phyloP scores from a whole-genome alignment of 2,329 filamentous ascomycete genomes.

The Ascochyta viciae-villosae region DNA sequence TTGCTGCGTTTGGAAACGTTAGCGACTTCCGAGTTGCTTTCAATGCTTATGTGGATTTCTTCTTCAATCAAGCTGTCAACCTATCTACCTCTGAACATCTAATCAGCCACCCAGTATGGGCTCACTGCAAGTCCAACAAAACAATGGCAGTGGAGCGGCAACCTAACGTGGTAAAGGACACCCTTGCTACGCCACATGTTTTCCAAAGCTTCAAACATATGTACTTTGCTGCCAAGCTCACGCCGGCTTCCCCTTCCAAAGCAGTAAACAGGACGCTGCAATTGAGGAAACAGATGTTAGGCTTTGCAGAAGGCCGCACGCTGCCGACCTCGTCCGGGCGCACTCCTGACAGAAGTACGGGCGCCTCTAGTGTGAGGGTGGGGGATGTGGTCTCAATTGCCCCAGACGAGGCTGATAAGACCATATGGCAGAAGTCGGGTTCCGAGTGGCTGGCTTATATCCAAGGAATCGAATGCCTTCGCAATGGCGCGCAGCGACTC shows the following conservation, averaged over 20 bases:
- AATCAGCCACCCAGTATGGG: constrained; percentile 59
- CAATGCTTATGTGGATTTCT: constrained; percentile 65
- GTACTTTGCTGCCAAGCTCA: constrained; percentile 63
- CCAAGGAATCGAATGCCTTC: constrained; percentile 53
- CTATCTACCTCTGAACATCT: constrained; percentile 50
- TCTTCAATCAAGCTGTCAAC: constrained; percentile 69
- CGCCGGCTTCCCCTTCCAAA: constrained; percentile 27
- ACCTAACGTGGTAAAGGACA: constrained; percentile 48
- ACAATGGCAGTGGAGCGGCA: constrained; percentile 20
- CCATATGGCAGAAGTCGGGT: constrained; percentile 62
- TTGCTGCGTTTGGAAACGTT: constrained; percentile 45
- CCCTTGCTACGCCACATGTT: constrained; percentile 75
- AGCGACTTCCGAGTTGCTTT: constrained; percentile 70
- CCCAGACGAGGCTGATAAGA: constrained; percentile 56
- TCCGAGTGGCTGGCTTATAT: constrained; percentile 76
- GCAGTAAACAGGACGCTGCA: constrained; percentile 17
- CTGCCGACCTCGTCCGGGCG: not conserved
- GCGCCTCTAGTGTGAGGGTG: constrained; percentile 10
- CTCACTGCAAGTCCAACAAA: constrained; percentile 50
- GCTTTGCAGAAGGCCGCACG: constrained; percentile 22
- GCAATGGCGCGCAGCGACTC: constrained; percentile 55
- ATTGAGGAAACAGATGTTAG: constrained; percentile 21
- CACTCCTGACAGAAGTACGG: constrained; percentile 26
- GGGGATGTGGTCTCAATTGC: constrained; percentile 60
- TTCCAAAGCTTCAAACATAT: constrained; percentile 69